phyloP scores from a whole-genome alignment of 1,284 basidiomycete genomes.

The Cutaneotrichosporon sp. region DNA sequence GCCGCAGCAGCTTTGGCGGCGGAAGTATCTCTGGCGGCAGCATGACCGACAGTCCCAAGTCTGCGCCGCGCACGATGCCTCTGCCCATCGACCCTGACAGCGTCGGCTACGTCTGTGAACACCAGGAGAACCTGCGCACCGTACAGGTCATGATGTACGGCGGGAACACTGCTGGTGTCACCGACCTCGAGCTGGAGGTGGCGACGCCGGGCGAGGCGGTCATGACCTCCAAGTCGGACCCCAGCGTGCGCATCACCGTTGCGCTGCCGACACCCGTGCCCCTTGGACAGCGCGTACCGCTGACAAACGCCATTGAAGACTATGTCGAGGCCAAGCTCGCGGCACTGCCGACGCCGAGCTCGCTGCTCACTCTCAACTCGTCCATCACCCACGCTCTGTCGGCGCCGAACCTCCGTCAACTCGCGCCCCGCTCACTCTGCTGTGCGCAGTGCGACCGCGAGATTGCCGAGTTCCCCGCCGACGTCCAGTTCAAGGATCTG shows the following conservation, averaged over 20 bases:
- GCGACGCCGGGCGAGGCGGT: constrained; percentile 53
- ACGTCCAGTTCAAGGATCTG: constrained; percentile 64
- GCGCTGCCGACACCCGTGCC: constrained; percentile 60
- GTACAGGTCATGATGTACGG: constrained; percentile 60
- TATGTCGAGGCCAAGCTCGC: constrained; percentile 64
- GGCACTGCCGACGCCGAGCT: constrained; percentile 36
- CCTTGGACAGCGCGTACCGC: constrained; percentile 51
- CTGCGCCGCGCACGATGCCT: background rate
- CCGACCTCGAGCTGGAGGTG: constrained; percentile 28
- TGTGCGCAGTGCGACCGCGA: constrained; percentile 58
- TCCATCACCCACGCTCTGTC: constrained; percentile 34
- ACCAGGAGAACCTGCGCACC: constrained; percentile 72
- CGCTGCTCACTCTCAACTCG: constrained; percentile 37
- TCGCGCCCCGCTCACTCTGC: constrained; percentile 33
- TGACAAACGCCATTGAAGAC: constrained; percentile 46
- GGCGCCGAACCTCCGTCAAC: constrained; percentile 30
- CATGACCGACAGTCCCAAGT: background rate
- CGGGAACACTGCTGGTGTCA: constrained; percentile 17
- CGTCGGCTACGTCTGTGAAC: constrained; percentile 64
- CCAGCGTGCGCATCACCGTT: constrained; percentile 57
- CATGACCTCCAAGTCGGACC: constrained; percentile 59
- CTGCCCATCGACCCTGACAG: constrained; percentile 1
- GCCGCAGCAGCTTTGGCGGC: background rate
- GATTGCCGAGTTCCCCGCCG: constrained; percentile 61
- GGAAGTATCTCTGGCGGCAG: background rate